These are phyloP conservation scores for Styphnolobium japonicum DNA, from an alignment of 306 rosid genomes.

Conservation along the genomic window DNA sequence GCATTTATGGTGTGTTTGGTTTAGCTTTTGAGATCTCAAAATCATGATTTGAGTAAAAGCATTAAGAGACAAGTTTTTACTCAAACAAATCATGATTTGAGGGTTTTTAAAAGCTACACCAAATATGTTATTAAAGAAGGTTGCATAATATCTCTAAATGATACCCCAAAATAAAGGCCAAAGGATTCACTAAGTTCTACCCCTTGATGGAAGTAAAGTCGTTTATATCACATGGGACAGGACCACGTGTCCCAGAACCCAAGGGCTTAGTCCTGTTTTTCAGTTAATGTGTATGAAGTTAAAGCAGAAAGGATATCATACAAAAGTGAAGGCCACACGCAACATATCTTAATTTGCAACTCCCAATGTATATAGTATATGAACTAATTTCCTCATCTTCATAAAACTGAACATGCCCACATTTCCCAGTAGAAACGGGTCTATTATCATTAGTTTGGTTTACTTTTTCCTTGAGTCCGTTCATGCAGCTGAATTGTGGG, in stretches of 20 bases:
- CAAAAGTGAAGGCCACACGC: not conserved
- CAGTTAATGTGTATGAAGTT: not conserved
- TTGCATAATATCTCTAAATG: not conserved
- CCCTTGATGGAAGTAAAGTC: not conserved
- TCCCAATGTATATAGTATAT: not conserved
- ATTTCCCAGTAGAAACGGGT: not conserved
- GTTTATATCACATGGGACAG: slow-evolving; percentile 28
- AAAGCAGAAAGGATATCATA: not conserved
- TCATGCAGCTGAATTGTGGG: not conserved
- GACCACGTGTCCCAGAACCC: slow-evolving; percentile 17
- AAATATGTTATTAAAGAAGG: too few relatives aligned
- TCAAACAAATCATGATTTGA: too few relatives aligned
- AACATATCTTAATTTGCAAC: not conserved
- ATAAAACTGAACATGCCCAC: not conserved
- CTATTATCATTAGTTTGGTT: not conserved
- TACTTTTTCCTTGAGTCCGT: not conserved
- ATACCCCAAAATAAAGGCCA: slow-evolving; percentile 4
- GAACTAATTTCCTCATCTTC: not conserved
- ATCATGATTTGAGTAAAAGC: too few relatives aligned
- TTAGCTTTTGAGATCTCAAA: too few relatives aligned
- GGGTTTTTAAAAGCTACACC: too few relatives aligned
- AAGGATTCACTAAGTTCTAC: not conserved
- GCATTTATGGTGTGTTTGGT: too few relatives aligned
- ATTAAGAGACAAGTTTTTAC: too few relatives aligned
- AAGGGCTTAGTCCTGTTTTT: not conserved